These are phyloP conservation scores for Aspergillus costaricaensis DNA, from an alignment of 2,329 filamentous ascomycete species.

Conservation along the genomic window DNA sequence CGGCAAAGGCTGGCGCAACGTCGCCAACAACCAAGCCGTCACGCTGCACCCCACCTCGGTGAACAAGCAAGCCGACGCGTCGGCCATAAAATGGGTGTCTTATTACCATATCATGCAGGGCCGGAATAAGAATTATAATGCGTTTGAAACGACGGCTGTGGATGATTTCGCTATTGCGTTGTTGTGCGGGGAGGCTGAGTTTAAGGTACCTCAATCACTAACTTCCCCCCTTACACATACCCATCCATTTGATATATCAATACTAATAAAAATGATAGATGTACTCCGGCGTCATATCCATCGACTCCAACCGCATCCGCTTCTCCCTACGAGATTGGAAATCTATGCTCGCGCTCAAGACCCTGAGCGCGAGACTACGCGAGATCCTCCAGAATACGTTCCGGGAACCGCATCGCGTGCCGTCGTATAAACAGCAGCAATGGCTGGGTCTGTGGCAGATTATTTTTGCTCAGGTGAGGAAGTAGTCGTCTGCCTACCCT, in stretches of 20 bases:
- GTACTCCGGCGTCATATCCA: conserved; percentile 80
- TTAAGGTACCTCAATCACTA: conserved; percentile 59
- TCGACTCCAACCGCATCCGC: conserved; percentile 83
- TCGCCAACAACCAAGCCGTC: conserved; percentile 89
- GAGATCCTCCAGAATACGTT: conserved; percentile 74
- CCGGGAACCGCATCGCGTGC: conserved; percentile 43
- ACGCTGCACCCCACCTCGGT: conserved; percentile 85
- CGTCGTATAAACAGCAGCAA: conserved; percentile 65
- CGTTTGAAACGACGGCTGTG: conserved; percentile 80
- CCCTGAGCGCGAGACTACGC: conserved; percentile 69
- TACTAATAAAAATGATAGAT: too few relatives aligned
- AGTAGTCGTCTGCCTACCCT: too few relatives aligned
- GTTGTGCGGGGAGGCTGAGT: conserved; percentile 84
- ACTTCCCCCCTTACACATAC: neutral
- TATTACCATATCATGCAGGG: conserved; percentile 99
- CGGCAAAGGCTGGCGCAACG: conserved; percentile 83
- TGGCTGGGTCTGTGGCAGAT: conserved; percentile 76
- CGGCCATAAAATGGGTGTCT: conserved; percentile 72
- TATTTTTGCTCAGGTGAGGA: conserved; percentile 55
- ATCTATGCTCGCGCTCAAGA: conserved; percentile 84
- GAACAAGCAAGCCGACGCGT: conserved; percentile 64
- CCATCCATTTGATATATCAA: too few relatives aligned
- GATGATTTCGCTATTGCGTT: conserved; percentile 82
- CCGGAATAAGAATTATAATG: conserved; percentile 76
- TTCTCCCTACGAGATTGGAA: conserved; percentile 89